phyloP scores from a whole-genome alignment of 2,329 filamentous ascomycete species.

The Penicillium brevicompactum region DNA sequence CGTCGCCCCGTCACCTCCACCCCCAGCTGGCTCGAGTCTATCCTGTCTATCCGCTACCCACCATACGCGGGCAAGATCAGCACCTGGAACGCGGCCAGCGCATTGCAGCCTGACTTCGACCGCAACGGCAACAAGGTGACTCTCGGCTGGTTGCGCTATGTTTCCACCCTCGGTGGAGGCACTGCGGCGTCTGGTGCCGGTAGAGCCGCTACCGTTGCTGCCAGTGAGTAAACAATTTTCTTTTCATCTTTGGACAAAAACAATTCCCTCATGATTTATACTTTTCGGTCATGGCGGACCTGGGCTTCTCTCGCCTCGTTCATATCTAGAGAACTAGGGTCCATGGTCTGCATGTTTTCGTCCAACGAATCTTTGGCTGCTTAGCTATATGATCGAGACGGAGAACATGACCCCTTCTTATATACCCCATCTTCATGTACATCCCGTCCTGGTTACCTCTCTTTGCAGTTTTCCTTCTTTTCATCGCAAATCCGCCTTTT shows the following conservation, averaged over 20 bases:
- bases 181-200: slow-evolving; percentile 39
- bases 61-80: slow-evolving; percentile 61
- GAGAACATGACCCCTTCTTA: not conserved
- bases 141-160: slow-evolving; percentile 42
- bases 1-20: slow-evolving; percentile 61
- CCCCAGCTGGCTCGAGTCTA: slow-evolving; percentile 61
- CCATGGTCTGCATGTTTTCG: not conserved
- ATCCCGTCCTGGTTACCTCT: not conserved
- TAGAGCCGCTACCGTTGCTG: slow-evolving; percentile 38
- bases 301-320: slow-evolving; percentile 8
- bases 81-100: slow-evolving; percentile 53
- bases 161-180: slow-evolving; percentile 46
- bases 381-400: not conserved
- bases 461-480: slow-evolving; percentile 1
- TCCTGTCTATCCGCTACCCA: slow-evolving; percentile 62
- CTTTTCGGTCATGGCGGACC: not conserved
- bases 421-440: slow-evolving; percentile 17
- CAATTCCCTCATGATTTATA: slow-evolving; percentile 7
- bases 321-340: slow-evolving; percentile 11
- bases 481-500: not conserved
- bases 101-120: slow-evolving; percentile 62
- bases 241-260: not conserved
- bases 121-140: slow-evolving; percentile 52
- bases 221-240: slow-evolving; percentile 39
- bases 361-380: not conserved